These are phyloP conservation scores for Ramaria sp. DNA, from an alignment of 768 basidiomycete species.

Conservation along the genomic window DNA sequence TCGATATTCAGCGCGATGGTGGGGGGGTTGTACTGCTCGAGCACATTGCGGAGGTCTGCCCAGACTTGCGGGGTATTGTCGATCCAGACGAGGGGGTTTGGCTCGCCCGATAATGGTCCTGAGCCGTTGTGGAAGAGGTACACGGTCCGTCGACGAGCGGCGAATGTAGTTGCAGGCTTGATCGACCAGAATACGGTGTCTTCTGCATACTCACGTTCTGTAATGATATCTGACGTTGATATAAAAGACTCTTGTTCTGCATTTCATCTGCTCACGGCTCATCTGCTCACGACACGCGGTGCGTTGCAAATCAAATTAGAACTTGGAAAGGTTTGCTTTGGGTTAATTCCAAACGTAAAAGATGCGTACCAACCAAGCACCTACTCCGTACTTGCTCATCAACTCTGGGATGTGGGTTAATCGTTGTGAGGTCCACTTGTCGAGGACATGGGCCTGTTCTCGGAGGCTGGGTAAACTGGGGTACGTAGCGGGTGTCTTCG, in stretches of 20 bases:
- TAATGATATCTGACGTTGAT: neutral
- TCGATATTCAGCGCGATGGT: conserved; percentile 38
- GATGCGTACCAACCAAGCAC: conserved; percentile 30
- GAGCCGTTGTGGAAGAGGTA: conserved; percentile 36
- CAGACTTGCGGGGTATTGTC: conserved; percentile 41
- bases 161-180: conserved; percentile 37
- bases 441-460: conserved; percentile 28
- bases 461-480: conserved; percentile 27
- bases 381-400: conserved; percentile 30
- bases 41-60: conserved; percentile 29
- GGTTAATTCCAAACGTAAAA: neutral
- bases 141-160: conserved; percentile 36
- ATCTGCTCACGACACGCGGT: too few relatives aligned
- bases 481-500: conserved; percentile 22
- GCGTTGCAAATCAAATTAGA: too few relatives aligned
- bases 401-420: conserved; percentile 29
- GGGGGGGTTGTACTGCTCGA: conserved; percentile 27
- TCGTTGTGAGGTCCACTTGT: conserved; percentile 30
- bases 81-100: conserved; percentile 37
- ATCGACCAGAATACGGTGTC: conserved; percentile 44
- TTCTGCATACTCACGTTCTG: conserved; percentile 39
- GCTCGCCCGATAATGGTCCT: conserved; percentile 23
- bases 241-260: neutral
- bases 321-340: too few relatives aligned
- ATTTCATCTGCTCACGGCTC: conserved; percentile 10